Evolutionary conservation across 164 flowering plant species (phyloP).

Genomic region (Echeveria elegans): DNA sequence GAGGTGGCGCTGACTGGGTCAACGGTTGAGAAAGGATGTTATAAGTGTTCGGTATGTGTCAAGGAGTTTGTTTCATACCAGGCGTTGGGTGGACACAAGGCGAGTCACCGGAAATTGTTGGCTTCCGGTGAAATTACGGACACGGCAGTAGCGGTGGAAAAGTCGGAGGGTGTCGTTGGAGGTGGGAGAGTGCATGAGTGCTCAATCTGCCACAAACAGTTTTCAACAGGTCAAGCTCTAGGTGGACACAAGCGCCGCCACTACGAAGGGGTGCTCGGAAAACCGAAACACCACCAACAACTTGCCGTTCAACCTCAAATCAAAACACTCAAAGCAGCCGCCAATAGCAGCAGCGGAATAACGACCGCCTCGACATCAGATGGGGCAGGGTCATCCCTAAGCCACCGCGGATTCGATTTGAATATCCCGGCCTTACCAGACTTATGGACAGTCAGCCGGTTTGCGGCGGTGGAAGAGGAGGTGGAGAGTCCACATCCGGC

Average conservation of each 20-base stretch:
- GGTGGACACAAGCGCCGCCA: no score
- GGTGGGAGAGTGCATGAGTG: constrained; percentile 22
- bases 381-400: constrained; percentile 28
- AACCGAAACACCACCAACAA: not conserved
- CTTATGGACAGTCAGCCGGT: constrained; percentile 16
- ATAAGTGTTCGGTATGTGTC: constrained; percentile 50
- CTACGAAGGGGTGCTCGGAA: no score
- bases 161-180: constrained; percentile 4
- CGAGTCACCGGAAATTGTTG: constrained; percentile 43
- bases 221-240: no score
- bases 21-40: constrained; percentile 11
- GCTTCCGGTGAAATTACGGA: constrained; percentile 19
- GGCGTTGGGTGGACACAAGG: no score
- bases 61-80: no score
- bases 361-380: no score
- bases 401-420: constrained; percentile 45
- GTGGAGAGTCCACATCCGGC: no score
- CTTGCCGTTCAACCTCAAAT: not conserved
- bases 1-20: not conserved
- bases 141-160: constrained; percentile 14
- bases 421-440: constrained; percentile 50
- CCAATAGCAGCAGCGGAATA: constrained; percentile 11
- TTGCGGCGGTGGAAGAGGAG: no score
- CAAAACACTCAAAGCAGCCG: not conserved
- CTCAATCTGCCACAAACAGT: no score